Evolutionary conservation across 1,284 basidiomycete species (phyloP).

Genomic region (Somion occarium): DNA sequence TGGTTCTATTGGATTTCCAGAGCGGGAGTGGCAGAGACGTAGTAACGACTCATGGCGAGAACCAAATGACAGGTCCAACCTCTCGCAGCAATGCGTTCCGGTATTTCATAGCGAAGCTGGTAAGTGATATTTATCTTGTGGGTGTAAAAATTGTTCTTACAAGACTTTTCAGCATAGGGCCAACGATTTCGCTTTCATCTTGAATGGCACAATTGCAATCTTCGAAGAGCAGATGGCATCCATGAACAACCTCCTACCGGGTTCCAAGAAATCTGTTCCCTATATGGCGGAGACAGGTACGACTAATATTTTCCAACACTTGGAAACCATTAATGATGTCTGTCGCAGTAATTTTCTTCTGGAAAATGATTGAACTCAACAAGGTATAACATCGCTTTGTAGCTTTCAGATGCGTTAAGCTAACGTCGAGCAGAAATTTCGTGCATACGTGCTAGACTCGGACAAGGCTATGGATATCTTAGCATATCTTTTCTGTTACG

Average conservation of each 20-base stretch:
- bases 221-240: constrained; percentile 73
- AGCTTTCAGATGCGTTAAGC: neutral
- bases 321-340: neutral
- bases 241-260: constrained; percentile 74
- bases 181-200: constrained; percentile 81
- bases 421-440: constrained; percentile 65
- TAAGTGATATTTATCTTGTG: constrained; percentile 30
- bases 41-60: constrained; percentile 33
- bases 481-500: constrained; percentile 73
- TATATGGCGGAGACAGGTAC: constrained; percentile 78
- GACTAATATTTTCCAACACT: constrained; percentile 26
- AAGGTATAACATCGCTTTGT: constrained; percentile 52
- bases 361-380: constrained; percentile 89
- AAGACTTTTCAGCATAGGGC: constrained; percentile 64
- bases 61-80: constrained; percentile 41
- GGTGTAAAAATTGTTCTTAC: neutral
- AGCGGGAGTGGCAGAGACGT: constrained; percentile 63
- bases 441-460: constrained; percentile 73
- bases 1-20: constrained; percentile 79
- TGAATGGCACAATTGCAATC: constrained; percentile 68
- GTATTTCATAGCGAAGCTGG: constrained; percentile 86
- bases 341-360: constrained; percentile 72
- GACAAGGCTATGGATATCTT: constrained; percentile 74
- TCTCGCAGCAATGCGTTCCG: constrained; percentile 82
- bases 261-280: constrained; percentile 74